Percentiles rank a stretch among this genome's conserved stretches.
Evolutionary conservation across 148 eudicot genomes (phyloP).

Genomic region (Persicaria tinctoria): DNA sequence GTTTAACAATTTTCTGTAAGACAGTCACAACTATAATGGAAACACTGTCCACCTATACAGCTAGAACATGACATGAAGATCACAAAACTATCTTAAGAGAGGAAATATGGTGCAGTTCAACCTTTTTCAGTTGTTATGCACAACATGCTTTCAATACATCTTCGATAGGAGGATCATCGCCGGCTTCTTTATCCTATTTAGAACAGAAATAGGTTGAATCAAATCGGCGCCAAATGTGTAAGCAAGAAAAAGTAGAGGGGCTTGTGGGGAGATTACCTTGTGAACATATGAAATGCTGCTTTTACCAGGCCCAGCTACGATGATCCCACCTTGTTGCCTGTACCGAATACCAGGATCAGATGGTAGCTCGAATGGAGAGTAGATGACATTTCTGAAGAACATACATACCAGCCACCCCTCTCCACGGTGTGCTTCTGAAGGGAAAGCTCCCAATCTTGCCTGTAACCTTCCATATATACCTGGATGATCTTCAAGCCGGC

Average conservation of each 20-base stretch:
- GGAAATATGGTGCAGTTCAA: not conserved
- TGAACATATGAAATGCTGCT: constrained; percentile 76
- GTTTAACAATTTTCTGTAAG: too few species aligned
- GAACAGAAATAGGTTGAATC: not conserved
- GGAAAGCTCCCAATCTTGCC: constrained; percentile 96
- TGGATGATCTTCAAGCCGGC: constrained; percentile 93
- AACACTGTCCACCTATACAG: not conserved
- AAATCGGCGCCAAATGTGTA: not conserved
- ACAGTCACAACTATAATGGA: too few species aligned
- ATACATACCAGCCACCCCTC: constrained; percentile 91
- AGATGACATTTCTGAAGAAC: not conserved
- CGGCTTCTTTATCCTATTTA: constrained; percentile 81
- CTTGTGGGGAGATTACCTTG: constrained; percentile 37
- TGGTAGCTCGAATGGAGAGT: too few species aligned
- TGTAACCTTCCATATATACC: constrained; percentile 87
- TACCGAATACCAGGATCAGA: not conserved
- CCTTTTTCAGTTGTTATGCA: constrained; percentile 2
- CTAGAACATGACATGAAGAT: not conserved
- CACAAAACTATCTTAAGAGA: not conserved
- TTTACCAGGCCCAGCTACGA: constrained; percentile 97
- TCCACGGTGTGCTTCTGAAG: constrained; percentile 84
- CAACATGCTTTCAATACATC: constrained; percentile 66
- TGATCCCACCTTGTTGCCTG: constrained; percentile 97
- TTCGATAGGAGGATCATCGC: constrained; percentile 89
- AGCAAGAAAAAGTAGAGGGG: not conserved